Base-by-base conservation (phyloP, 164 flowering plant species). In the Buxus sempervirens region DNA sequence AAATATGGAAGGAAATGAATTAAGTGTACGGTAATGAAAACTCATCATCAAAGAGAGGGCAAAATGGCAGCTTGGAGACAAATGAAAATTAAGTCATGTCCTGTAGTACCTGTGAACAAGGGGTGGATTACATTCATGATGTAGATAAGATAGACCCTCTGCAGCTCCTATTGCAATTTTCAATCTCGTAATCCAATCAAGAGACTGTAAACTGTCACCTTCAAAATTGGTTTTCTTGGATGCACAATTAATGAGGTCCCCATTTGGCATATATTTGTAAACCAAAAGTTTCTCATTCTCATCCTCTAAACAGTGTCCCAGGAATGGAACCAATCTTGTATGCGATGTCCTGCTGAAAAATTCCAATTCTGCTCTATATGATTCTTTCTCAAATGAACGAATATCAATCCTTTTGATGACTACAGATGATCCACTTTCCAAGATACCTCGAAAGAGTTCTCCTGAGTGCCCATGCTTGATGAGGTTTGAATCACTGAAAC, bases 111-210 rank as follows among this genome's bases (percentile, higher is more conserved):
- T 90, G 87, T 94, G 98, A 56, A 94, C 95, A 53, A 90, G 74
- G 19, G 97, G 88, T 15, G 96, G 96, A 51, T 63, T 80, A 65
- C 97, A 92, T 70, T 94, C 98, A 71, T 94, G 96, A 78, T 94
- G 98, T 38, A 94, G 80, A 80, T 85, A 84, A 51, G 84, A 78
- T 27, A 94, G 80, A 49, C 90, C 96, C 79, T 94, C 98, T 4
- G 98, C 97, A 58, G 91, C 89, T 76, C 97, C 98, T 32, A 72
- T 82, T 28, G 98, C 98, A 75, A 94, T 90, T 76, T 94, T 94
- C 62, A 94, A 75, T 76, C 98, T 86, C 14, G 95, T 94, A 74
- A 94, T 94, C 98, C 98, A 94, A 80, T 94, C 98, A 74, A 94
- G 75, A 51, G 98, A 91, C 83, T 89, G 88, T 66, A 89, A 80